Conservation (phyloP, 2,329 filamentous ascomycete genomes). For the Phialophora macrospora region DNA sequence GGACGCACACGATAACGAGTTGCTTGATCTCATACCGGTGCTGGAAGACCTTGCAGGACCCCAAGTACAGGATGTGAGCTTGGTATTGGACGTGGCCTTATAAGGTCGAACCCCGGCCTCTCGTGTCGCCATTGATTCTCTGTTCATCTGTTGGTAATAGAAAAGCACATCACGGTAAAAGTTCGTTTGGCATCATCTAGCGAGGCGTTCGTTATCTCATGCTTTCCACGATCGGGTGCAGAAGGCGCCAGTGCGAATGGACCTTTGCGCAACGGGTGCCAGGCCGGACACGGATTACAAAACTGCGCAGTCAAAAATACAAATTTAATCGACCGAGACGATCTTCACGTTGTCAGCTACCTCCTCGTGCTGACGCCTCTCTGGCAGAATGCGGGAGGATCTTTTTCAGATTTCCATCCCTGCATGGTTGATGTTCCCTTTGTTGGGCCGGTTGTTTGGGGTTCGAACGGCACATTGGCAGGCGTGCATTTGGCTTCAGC, state of each 20-base stretch:
- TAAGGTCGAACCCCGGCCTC: conserved; percentile 46
- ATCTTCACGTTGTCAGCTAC: conserved; percentile 9
- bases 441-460: conserved; percentile 20
- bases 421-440: conserved; percentile 25
- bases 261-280: conserved; percentile 26
- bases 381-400: background rate
- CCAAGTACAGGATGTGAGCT: conserved; percentile 92
- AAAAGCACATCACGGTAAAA: conserved; percentile 32
- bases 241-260: conserved; percentile 20
- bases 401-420: conserved; percentile 9
- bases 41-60: conserved; percentile 91
- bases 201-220: conserved; percentile 29
- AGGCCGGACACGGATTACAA: conserved; percentile 24
- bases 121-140: conserved; percentile 12
- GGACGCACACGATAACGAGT: conserved; percentile 97
- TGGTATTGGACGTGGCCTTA: conserved; percentile 87
- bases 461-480: conserved; percentile 32
- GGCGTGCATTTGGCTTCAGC: conserved; percentile 20
- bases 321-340: conserved; percentile 29
- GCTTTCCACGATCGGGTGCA: conserved; percentile 24
- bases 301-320: conserved; percentile 22
- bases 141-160: conserved; percentile 33
- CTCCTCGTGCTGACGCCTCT: background rate
- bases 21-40: conserved; percentile 95
- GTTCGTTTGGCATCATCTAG: conserved; percentile 33